These are phyloP conservation scores for Sphaerulina musiva DNA, from an alignment of 2,329 filamentous ascomycete species.

Conservation along the genomic window DNA sequence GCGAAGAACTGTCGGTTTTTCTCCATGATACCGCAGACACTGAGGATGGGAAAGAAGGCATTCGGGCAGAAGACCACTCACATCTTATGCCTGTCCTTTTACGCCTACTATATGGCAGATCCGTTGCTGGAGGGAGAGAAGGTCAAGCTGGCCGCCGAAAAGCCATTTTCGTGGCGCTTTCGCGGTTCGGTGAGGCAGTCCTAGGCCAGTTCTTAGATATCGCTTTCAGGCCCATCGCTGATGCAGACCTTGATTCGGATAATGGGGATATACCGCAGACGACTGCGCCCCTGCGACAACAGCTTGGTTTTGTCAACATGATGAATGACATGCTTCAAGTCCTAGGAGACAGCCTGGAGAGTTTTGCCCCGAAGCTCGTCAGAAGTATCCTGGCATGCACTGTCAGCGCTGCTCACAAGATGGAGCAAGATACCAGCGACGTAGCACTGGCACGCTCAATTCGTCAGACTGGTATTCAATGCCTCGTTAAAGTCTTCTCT, in stretches of 20 bases:
- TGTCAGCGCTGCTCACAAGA: conserved; percentile 36
- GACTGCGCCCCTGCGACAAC: conserved; percentile 53
- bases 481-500: conserved; percentile 69
- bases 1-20: conserved; percentile 87
- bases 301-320: conserved; percentile 89
- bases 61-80: conserved; percentile 65
- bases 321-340: conserved; percentile 78
- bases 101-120: conserved; percentile 78
- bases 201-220: conserved; percentile 78
- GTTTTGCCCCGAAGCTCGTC: conserved; percentile 62
- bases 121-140: conserved; percentile 73
- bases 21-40: conserved; percentile 40
- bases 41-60: conserved; percentile 54
- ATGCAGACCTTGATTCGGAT: conserved; percentile 38
- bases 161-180: conserved; percentile 66
- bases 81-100: conserved; percentile 80
- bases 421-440: conserved; percentile 28
- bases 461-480: conserved; percentile 71
- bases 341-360: conserved; percentile 64
- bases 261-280: neutral
- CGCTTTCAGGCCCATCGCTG: conserved; percentile 36
- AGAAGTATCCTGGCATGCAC: conserved; percentile 74
- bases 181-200: conserved; percentile 67
- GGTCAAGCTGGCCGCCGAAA: conserved; percentile 74
- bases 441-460: conserved; percentile 59